phyloP scores from a whole-genome alignment of 306 rosid genomes.

The Vigna reflexopilosa region DNA sequence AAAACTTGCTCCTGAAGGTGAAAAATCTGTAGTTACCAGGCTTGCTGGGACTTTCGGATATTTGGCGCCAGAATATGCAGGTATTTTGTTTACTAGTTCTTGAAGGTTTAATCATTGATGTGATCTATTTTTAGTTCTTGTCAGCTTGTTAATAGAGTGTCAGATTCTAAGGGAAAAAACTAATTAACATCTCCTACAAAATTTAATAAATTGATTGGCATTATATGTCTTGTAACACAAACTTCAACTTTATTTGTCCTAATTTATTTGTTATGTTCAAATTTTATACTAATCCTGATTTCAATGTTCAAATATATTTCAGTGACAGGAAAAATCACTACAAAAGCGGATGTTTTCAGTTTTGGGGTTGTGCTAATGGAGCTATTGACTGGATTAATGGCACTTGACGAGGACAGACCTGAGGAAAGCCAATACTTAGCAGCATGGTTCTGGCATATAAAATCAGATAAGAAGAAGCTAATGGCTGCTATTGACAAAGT shows the following conservation, averaged over 20 bases:
- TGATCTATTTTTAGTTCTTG: not conserved
- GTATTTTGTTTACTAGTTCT: slow-evolving; percentile 47
- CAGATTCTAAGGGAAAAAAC: slow-evolving; percentile 17
- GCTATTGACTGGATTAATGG: slow-evolving; percentile 90
- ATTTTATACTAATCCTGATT: slow-evolving; percentile 47
- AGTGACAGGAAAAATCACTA: slow-evolving; percentile 99
- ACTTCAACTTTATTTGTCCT: not conserved
- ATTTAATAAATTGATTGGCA: slow-evolving; percentile 3
- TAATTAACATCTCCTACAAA: not conserved
- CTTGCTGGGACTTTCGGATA: slow-evolving; percentile 99
- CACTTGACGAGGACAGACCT: slow-evolving; percentile 85
- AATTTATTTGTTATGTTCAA: not conserved
- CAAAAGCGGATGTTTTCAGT: slow-evolving; percentile 97
- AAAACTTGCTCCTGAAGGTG: slow-evolving; percentile 95
- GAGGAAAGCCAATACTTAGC: slow-evolving; percentile 95
- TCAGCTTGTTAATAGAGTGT: slow-evolving; percentile 16
- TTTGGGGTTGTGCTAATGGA: slow-evolving; percentile 99
- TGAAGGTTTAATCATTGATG: not conserved
- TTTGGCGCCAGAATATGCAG: slow-evolving; percentile 99
- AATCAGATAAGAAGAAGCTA: slow-evolving; percentile 82
- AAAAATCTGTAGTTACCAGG: slow-evolving; percentile 82
- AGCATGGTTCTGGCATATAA: slow-evolving; percentile 97
- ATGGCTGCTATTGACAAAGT: slow-evolving; percentile 78
- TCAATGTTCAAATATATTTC: slow-evolving; percentile 47
- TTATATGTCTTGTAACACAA: not conserved